Conservation (phyloP, 345 rosid genomes). For the Psidium friedrichsthalianum region DNA sequence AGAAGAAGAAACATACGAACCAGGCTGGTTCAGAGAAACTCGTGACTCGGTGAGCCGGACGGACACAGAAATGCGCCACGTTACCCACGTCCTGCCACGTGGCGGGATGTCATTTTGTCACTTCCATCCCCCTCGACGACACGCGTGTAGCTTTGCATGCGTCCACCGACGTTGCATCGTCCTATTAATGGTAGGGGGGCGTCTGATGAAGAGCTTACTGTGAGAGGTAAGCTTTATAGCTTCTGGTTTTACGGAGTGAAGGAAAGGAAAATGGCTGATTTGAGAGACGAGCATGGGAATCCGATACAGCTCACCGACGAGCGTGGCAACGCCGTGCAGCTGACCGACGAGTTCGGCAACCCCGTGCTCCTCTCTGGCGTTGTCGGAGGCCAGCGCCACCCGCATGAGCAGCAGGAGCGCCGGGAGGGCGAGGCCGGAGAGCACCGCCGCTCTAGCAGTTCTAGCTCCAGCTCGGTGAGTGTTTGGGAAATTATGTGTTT, state of each 20-base stretch:
- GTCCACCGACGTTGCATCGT: not conserved
- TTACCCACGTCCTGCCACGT: not conserved
- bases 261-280: constrained; percentile 27
- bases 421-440: not conserved
- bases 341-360: constrained; percentile 54
- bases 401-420: not conserved
- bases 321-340: constrained; percentile 23
- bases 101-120: not conserved
- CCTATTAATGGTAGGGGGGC: not conserved
- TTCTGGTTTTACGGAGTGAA: not conserved
- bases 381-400: not conserved
- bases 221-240: not conserved
- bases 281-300: constrained; percentile 39
- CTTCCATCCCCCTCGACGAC: not conserved
- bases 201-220: not conserved
- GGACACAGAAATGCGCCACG: not conserved
- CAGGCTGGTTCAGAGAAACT: too few species aligned
- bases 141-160: not conserved
- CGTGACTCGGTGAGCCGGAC: not conserved
- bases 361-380: constrained; percentile 51
- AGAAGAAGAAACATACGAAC: not conserved
- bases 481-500: too few species aligned
- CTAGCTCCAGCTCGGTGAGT: constrained; percentile 11
- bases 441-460: constrained; percentile 4
- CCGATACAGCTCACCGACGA: constrained; percentile 35